A percentile compares a stretch with the other conserved stretches of the same genome.
Evolutionary conservation across 2,329 filamentous ascomycete species (phyloP).

Genomic region (Colletotrichum aenigma): DNA sequence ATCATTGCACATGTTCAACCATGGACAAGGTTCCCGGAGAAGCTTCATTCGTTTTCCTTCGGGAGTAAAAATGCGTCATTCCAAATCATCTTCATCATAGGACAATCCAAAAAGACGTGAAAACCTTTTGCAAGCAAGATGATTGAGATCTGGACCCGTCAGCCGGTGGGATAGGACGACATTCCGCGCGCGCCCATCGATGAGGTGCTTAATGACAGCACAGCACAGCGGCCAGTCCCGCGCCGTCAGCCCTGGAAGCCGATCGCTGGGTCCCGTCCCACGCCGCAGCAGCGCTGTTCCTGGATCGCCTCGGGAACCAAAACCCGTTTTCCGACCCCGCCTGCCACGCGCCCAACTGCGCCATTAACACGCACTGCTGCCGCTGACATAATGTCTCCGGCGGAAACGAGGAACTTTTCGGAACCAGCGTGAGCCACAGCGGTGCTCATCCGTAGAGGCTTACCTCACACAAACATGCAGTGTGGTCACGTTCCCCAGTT

Average conservation of each 20-base stretch:
- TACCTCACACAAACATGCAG: background rate
- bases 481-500: background rate
- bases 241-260: background rate
- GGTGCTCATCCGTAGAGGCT: background rate
- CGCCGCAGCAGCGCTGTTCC: background rate
- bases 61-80: background rate
- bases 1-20: background rate
- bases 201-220: background rate
- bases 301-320: background rate
- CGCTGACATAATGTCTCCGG: background rate
- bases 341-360: background rate
- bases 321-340: background rate
- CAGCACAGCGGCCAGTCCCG: background rate
- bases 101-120: background rate
- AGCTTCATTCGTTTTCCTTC: background rate
- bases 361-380: background rate
- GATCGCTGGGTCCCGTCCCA: background rate
- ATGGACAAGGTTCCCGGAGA: constrained; percentile 1
- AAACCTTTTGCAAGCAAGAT: background rate
- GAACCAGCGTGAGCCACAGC: background rate
- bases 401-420: background rate
- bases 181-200: background rate
- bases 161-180: background rate
- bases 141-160: background rate
- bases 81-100: background rate